A percentile compares a stretch with the other conserved stretches of the same genome.
These are phyloP conservation scores for rapeseed (Brassica napus) DNA, from an alignment of 345 rosid genomes.

Conservation along the genomic window DNA sequence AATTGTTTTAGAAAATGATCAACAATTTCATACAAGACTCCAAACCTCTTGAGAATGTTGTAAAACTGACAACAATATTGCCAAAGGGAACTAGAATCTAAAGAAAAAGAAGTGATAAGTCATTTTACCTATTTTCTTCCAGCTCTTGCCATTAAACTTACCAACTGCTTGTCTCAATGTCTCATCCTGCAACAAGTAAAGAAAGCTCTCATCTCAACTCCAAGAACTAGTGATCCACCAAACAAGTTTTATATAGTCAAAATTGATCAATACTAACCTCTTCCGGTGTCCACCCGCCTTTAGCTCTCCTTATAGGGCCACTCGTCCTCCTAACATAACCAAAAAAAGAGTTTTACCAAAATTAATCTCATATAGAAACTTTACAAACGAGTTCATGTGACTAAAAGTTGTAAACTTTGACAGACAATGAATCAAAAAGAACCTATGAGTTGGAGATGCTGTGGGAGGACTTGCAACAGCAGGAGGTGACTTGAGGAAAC, in stretches of 20 bases:
- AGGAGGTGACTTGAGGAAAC: constrained; percentile 67
- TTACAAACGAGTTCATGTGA: no score
- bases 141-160: constrained; percentile 69
- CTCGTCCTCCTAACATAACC: constrained; percentile 73
- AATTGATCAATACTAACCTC: constrained; percentile 54
- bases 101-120: constrained; percentile 2
- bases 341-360: constrained; percentile 4
- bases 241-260: no score
- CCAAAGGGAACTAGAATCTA: no score
- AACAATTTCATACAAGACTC: no score
- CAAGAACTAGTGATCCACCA: neutral
- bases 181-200: constrained; percentile 65
- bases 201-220: constrained; percentile 3
- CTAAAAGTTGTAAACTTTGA: no score
- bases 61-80: no score
- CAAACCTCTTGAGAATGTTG: no score
- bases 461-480: constrained; percentile 68
- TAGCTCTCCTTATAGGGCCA: constrained; percentile 95
- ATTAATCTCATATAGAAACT: constrained; percentile 12
- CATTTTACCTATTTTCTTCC: constrained; percentile 79
- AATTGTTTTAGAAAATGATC: no score
- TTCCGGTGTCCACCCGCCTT: constrained; percentile 97
- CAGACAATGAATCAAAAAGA: neutral
- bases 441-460: constrained; percentile 68
- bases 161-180: constrained; percentile 78